Base-by-base conservation (phyloP, 192 early-diverging fungal genomes). In the Backusella luteola region DNA sequence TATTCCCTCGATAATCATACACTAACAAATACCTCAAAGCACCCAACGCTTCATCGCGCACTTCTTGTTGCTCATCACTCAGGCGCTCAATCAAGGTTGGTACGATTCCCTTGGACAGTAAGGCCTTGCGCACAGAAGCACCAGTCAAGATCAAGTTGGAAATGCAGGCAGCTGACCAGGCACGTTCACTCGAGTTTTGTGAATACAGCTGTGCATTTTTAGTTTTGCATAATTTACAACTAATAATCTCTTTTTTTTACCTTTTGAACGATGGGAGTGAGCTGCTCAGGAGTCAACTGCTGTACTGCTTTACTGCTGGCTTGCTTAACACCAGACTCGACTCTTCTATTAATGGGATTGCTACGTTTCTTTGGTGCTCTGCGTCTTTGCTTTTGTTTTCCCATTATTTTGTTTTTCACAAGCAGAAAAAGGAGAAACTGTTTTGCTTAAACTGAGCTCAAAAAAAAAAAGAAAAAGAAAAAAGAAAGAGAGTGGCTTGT, bases 101-200 rank as follows among this genome's bases (percentile, higher is more conserved):
- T 32, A 94, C 79, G 35, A 96, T 77, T 77, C 90, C 88, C 69
- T 91, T 91, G 70, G 90, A 85, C 19, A 98, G 84, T 73, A 98
- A 86, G 52, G 93, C 75, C 72, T 91, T 89, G 19, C 94, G 91
- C 6, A 89, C 91, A 19, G 83, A 75, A 15, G 74, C 83, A 70
- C 92, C 88, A 42, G 85, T 76, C 75, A 91, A 85, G 74, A 94
- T 83, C 35, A 98, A 82, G 82, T 95, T 93, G 42, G 93, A 94
- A 14, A 94, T 87, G 74, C 95, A 94, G 34, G 95, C 92, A 17
- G 94, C 93, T 4, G 96, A 94, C 96, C 96, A 98, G 4, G 91
- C 90, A 8, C 95, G 84, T 44, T 98, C 96, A 73, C 89, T 90
- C 35, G 89, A 81, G 69, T 94, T 88, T 36, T 83, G 75, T 1